Evolutionary conservation across 1,284 basidiomycete species (phyloP).

Genomic region (Leccinum holopus): DNA sequence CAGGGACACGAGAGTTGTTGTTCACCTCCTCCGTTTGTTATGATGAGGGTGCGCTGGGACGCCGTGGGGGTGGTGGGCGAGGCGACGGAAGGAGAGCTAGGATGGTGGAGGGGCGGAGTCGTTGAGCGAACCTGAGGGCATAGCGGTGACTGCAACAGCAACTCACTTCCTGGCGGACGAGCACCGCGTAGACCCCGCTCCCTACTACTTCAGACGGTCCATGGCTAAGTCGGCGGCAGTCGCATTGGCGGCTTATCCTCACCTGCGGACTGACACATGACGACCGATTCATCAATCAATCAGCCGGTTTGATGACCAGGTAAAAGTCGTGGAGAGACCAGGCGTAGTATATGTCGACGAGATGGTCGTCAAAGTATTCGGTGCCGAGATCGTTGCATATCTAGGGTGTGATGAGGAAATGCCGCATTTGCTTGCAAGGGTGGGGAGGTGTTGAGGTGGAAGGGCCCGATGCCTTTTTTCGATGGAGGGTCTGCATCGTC

Average conservation of each 20-base stretch:
- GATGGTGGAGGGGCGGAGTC: slow-evolving; percentile 64
- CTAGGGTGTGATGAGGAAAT: slow-evolving; percentile 62
- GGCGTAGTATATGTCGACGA: slow-evolving; percentile 54
- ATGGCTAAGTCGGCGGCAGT: too few relatives aligned
- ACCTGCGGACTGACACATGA: too few relatives aligned
- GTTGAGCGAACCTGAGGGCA: slow-evolving; percentile 40
- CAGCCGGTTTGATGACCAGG: slow-evolving; percentile 17
- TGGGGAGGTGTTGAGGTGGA: slow-evolving; percentile 62
- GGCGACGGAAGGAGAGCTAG: slow-evolving; percentile 53
- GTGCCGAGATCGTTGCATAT: slow-evolving; percentile 78
- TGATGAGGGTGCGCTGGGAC: slow-evolving; percentile 60
- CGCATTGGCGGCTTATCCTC: too few relatives aligned
- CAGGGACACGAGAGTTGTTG: slow-evolving; percentile 46
- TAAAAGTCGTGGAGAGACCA: slow-evolving; percentile 39
- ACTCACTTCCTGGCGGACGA: too few relatives aligned
- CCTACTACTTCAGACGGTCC: too few relatives aligned
- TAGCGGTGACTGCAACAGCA: slow-evolving; percentile 34
- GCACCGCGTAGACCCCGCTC: too few relatives aligned
- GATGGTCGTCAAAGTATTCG: slow-evolving; percentile 49
- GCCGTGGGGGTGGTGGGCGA: slow-evolving; percentile 47
- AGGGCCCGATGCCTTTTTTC: slow-evolving; percentile 49
- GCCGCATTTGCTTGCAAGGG: too few relatives aligned
- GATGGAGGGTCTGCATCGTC: slow-evolving; percentile 14
- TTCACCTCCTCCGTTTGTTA: slow-evolving; percentile 49
- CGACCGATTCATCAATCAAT: too few relatives aligned